Conservation (phyloP, 805 yeast species). For the Candida manassasensis region DNA sequence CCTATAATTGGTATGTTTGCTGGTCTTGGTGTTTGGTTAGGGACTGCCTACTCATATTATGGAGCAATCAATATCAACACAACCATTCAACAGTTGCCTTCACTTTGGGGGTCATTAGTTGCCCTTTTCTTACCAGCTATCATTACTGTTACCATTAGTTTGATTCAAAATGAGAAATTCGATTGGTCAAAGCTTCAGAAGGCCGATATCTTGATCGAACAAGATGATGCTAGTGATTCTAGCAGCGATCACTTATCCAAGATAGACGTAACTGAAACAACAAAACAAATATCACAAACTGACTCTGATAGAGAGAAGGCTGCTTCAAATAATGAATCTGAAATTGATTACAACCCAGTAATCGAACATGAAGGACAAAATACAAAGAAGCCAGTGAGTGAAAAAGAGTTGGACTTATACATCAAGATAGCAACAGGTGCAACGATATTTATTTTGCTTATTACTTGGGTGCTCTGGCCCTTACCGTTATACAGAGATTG, state of each 20-base stretch:
- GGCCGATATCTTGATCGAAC: slow-evolving; percentile 14
- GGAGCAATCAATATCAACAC: slow-evolving; percentile 22
- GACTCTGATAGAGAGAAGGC: neutral
- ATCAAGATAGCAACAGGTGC: slow-evolving; percentile 22
- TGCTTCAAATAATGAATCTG: slow-evolving; percentile 3
- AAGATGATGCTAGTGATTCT: slow-evolving; percentile 7
- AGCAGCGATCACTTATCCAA: neutral
- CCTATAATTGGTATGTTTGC: slow-evolving; percentile 26
- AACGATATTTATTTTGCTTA: slow-evolving; percentile 20
- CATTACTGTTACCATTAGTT: slow-evolving; percentile 21
- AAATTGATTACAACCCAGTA: neutral
- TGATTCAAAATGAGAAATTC: slow-evolving; percentile 16
- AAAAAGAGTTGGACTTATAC: slow-evolving; percentile 12
- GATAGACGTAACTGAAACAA: neutral
- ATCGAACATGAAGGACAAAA: no score
- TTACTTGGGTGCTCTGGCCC: slow-evolving; percentile 40
- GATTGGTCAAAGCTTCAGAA: slow-evolving; percentile 25
- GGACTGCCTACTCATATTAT: slow-evolving; percentile 23
- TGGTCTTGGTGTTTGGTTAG: slow-evolving; percentile 29
- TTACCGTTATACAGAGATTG: slow-evolving; percentile 40
- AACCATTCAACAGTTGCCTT: slow-evolving; percentile 29
- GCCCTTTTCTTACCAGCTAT: slow-evolving; percentile 31
- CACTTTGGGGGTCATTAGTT: slow-evolving; percentile 29
- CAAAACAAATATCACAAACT: neutral
- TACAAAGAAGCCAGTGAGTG: slow-evolving; percentile 5